Evolutionary conservation across 495 filamentous ascomycete genomes (phyloP), one percentile per base, ranked within the genome.

Genomic region (Podospora bellae-mahoneyi): DNA sequence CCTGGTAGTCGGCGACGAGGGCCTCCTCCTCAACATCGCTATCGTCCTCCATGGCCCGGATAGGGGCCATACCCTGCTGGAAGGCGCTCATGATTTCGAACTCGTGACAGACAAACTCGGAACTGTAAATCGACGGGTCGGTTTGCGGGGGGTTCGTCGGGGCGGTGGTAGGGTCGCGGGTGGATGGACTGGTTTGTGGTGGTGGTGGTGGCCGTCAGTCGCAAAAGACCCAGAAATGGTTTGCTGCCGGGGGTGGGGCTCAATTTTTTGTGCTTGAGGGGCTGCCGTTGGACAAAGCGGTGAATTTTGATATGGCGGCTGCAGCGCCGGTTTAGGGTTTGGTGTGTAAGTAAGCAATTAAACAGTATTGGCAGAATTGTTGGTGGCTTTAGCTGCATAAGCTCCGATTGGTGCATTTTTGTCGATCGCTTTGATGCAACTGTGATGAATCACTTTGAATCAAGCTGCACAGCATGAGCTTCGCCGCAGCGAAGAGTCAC

Each of bases 21-120:
- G 91, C 90, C 81, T 97, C 93, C 86, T 97, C 93, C 81, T 97
- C 93, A 66, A 91, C 90, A 79, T 97, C 93, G 72, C 92, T 94
- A 74, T 93, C 92, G 80, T 94, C 89, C 67, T 89, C 89, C 72
- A 90, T 78, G 68, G 82, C 76, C 77, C 84, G 83, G 69, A 78
- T 72, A 57, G 85, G 80, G 73, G 81, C 80, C 70, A 78, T 78
- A 70, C 81, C 80, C 70, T 82, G 86, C 70, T 83, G 78, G 76
- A 83, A 81, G 72, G 72, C 79, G 73, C 80, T 84, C 84, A 86
- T 87, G 32, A 55, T 76, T 67, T 58, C 18, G n/a, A 7, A 10
- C 39, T 48, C 39, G 39, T 48, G 39, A 13, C 19, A 26, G 23
- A 0, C n/a, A 58, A 26, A 23, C 55, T 58, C 55, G 55, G 55